Evolutionary conservation across 768 basidiomycete genomes (phyloP), one percentile per base, ranked within the genome.

Genomic region (Heimioporus sp.): DNA sequence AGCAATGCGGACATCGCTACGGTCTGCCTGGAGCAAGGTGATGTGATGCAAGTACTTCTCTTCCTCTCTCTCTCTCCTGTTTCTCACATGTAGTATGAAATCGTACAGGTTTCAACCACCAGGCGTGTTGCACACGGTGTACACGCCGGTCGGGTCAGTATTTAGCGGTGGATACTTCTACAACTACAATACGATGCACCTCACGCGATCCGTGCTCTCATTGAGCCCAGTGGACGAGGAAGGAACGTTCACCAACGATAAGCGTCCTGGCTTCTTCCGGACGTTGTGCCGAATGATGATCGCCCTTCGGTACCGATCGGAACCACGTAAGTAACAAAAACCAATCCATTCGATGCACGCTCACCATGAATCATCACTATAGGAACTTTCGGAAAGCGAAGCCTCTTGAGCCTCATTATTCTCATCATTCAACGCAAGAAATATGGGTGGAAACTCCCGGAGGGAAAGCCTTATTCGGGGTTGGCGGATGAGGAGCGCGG

Each of bases 171-270:
- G 42, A 0, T 51, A 48, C 2, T 57, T 57, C 9, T 57, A 48
- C 20, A 45, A 37, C 10, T 51, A 51, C 3, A 12, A 55, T 0
- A 55, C 19, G 0, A 56, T 57, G 41, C 56, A 57, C 12, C 28
- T 50, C 0, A 54, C 45, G 0, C 12, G 32, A 0, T 20, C 12
- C 0, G 43, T n/a, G 7, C 21, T 48, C 0, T 63, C 1, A 38
- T 16, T 38, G 7, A 8, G 7, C n/a, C 2, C 1, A 38, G 4
- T 38, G 7, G 3, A 15, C n/a, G 15, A 38, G 8, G 37, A 38
- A 8, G 37, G 37, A 16, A 9, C 15, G 7, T 9, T 39, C 16
- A 39, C 38, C 3, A 39, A 39, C 11, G 38, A 39, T 9, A 6
- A 17, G 2, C 17, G 38, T 17, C n/a, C n/a, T 2, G 38, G 38